Base-by-base conservation (phyloP, 1,284 basidiomycete species). In the Schizophyllum amplum region DNA sequence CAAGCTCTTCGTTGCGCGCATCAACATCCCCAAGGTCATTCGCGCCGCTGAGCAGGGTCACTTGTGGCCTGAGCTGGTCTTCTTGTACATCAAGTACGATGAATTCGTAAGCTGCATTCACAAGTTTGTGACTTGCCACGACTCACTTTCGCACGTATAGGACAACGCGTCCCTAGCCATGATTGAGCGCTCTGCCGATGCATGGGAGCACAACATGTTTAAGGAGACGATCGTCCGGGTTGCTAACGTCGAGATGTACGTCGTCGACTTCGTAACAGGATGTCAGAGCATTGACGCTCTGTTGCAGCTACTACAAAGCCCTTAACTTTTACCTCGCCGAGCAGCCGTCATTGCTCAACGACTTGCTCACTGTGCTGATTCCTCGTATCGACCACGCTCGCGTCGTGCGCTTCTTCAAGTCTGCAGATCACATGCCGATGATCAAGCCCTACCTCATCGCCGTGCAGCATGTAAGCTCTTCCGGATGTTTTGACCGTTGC, bases 131-230 rank as follows among this genome's bases (percentile, higher is more conserved):
- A 17, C 22, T 48, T 59, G 6, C 42, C 33, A 47, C 57, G 47
- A 25, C 47, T 59, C 24, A 62, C 13, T 33, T 21, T 42, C 20
- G 11, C 5, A 4, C 47, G 24, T 61, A 6, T 49, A 91, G 84
- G 94, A 97, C 69, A 97, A 97, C 67, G 94, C 94, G n/a, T 91
- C 93, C 33, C 76, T 97, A 61, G 92, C 94, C 2, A 98, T 98
- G 91, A 98, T 99, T 71, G 97, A 99, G 72, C 90, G 94, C 52
- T 91, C 96, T 1, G 83, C 92, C 24, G 94, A 98, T 72, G 94
- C 94, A 56, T 99, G 95, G 95, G 95, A 99, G 62, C 96, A 99
- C 76, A 96, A 94, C 68, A 94, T 98, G 71, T 99, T 99, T 86
- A 97, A 97, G 78, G 94, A 97, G 65, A 86, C 94, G 55, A 82